phyloP scores from a whole-genome alignment of 1,284 basidiomycete species.

The Golubevia sp. region DNA sequence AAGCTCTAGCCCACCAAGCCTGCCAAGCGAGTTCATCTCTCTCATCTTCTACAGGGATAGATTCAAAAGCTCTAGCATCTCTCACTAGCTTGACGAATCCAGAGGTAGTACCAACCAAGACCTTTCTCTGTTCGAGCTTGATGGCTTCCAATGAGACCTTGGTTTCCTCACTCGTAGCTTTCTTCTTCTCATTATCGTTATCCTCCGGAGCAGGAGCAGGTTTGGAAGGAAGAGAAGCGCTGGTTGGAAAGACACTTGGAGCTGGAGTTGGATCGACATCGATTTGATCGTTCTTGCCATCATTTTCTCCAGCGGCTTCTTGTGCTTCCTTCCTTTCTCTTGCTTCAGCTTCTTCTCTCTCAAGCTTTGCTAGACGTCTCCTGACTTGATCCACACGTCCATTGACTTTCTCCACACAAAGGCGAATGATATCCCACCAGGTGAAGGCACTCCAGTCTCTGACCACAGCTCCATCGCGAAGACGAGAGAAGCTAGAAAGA shows the following conservation, averaged over 20 bases:
- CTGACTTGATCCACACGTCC: constrained; percentile 54
- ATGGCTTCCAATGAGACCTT: constrained; percentile 39
- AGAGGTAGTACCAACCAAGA: constrained; percentile 29
- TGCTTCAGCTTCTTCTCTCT: constrained; percentile 28
- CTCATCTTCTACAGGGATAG: constrained; percentile 2
- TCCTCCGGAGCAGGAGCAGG: neutral
- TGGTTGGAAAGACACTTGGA: neutral
- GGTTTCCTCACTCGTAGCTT: constrained; percentile 25
- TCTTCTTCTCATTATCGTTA: constrained; percentile 2
- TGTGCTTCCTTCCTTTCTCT: constrained; percentile 7
- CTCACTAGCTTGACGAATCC: constrained; percentile 27
- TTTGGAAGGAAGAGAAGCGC: neutral
- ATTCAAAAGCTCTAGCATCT: neutral
- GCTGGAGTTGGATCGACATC: neutral
- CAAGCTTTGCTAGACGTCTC: constrained; percentile 31
- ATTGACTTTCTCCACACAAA: constrained; percentile 58
- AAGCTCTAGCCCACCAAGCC: constrained; percentile 46
- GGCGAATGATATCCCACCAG: constrained; percentile 40
- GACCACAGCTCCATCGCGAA: neutral
- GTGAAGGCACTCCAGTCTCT: constrained; percentile 49
- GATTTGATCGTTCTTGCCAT: neutral
- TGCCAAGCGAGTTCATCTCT: constrained; percentile 19
- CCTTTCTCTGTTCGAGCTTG: constrained; percentile 50
- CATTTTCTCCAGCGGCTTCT: constrained; percentile 2
- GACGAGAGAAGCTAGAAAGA: constrained; percentile 10